Base-by-base conservation (phyloP, 169 alveolate genomes). In the Plasmodium vinckei region DNA sequence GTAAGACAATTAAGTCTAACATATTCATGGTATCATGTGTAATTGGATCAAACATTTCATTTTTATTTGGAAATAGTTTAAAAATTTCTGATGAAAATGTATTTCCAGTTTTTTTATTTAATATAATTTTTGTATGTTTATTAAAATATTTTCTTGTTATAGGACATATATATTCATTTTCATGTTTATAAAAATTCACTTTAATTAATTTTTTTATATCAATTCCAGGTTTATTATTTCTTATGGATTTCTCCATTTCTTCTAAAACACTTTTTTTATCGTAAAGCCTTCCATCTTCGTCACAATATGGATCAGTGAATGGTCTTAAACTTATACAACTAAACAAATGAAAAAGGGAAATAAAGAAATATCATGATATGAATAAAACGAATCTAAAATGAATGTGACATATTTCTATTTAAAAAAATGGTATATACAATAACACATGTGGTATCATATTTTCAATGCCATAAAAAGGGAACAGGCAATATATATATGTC, bases 151-250 rank as follows among this genome's bases (percentile, higher is more conserved):
- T 97, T 73, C 92, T 93, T 13, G 99, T 95, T 42, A 97, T 88
- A 9, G 99, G 99, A 90, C 99, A 97, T 91, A 96, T 98, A 68
- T 93, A 96, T 70, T 95, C 95, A 61, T 94, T 97, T 60, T 95
- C 60, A 12, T 92, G 72, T 63, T 92, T 89, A 67, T 97, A 86
- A 44, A 97, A 95, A 27, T 88, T 92, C 1, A 97, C 98, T 42
- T 96, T 97, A 25, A 97, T 95, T 12, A 99, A 98, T 72, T 96
- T 95, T 72, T 92, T 89, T 49, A 93, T 93, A 75, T 92, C 86
- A 59, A 68, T 33, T 15, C 39, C 39, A 25, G 75, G 6, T 27
- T 82, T 54, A 17, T 59, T 47, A 46, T 72, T 42, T n/a, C 69
- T 64, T 54, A 65, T 53, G 15, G 39, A 42, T 47, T 25, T 60